phyloP scores from a whole-genome alignment of 2,329 filamentous ascomycete species.

The Penicillium frequentans region DNA sequence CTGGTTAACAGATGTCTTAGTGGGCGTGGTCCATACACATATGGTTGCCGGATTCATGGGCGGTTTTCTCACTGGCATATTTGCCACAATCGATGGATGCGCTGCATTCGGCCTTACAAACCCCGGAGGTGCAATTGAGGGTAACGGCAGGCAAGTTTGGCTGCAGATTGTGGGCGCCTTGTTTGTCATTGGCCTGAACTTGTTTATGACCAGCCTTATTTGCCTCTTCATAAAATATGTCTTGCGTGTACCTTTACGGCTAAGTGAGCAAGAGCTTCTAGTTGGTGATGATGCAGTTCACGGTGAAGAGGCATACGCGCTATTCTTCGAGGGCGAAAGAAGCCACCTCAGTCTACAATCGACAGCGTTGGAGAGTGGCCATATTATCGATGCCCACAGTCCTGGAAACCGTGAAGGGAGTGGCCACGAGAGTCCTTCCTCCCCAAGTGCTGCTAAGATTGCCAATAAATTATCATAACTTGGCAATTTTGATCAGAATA shows the following conservation, averaged over 20 bases:
- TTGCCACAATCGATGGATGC: conserved; percentile 49
- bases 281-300: neutral
- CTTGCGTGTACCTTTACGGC: neutral
- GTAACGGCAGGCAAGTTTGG: conserved; percentile 53
- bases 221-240: neutral
- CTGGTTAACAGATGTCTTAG: neutral
- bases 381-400: neutral
- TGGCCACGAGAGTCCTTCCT: neutral
- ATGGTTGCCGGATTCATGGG: conserved; percentile 49
- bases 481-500: too few relatives aligned
- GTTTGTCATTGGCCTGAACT: conserved; percentile 47
- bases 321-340: neutral
- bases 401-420: neutral
- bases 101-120: conserved; percentile 49
- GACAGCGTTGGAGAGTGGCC: neutral
- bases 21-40: conserved; percentile 51
- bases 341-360: neutral
- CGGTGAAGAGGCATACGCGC: neutral
- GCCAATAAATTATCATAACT: too few relatives aligned
- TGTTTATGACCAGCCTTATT: neutral
- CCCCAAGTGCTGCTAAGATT: too few relatives aligned
- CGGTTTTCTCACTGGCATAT: conserved; percentile 49
- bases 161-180: conserved; percentile 51
- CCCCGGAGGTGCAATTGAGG: conserved; percentile 51
- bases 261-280: neutral